Conservation (phyloP, 306 rosid species). For the Acacia confusa region DNA sequence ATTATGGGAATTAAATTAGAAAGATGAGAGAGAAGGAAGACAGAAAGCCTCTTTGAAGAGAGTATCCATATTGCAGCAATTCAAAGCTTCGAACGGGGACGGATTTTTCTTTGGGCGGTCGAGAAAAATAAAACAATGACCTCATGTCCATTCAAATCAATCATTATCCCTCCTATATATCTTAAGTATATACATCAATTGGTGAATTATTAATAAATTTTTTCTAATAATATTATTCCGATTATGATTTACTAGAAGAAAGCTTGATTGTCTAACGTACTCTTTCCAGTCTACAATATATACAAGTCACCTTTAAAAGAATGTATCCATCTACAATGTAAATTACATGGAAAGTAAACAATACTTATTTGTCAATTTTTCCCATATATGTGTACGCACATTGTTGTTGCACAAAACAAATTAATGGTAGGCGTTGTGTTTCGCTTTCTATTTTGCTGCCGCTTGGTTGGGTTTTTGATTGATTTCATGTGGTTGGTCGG, state of each 20-base stretch:
- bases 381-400: too few relatives aligned
- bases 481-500: constrained; percentile 10
- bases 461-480: neutral
- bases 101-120: constrained; percentile 89
- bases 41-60: constrained; percentile 49
- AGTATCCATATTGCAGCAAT: constrained; percentile 19
- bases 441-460: neutral
- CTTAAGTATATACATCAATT: too few relatives aligned
- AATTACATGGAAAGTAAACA: too few relatives aligned
- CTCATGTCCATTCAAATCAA: neutral
- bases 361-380: too few relatives aligned
- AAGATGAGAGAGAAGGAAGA: constrained; percentile 25
- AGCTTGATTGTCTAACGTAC: too few relatives aligned
- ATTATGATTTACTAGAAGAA: too few relatives aligned
- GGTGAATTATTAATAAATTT: too few relatives aligned
- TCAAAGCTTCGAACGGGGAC: constrained; percentile 45
- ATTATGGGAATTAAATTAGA: neutral
- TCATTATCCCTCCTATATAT: neutral
- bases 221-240: too few relatives aligned
- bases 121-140: constrained; percentile 48
- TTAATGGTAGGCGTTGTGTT: neutral
- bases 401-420: neutral
- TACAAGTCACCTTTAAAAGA: too few relatives aligned
- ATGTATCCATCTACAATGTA: too few relatives aligned
- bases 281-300: too few relatives aligned